phyloP scores from a whole-genome alignment of 2,329 filamentous ascomycete species.

The Exophiala bonariae region DNA sequence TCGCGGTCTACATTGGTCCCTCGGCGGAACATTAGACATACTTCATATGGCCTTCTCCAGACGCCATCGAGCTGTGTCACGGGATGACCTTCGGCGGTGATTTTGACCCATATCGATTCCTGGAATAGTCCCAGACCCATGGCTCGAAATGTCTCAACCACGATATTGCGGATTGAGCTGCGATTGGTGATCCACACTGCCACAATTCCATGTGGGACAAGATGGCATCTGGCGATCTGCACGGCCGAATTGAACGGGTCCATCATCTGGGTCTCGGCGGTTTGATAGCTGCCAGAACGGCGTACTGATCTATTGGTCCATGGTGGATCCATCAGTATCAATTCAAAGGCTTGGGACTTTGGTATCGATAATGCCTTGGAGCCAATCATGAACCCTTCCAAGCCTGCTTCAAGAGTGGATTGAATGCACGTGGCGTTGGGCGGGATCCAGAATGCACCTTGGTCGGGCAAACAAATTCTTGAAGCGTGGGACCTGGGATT shows the following conservation, averaged over 20 bases:
- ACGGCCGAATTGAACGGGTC: slow-evolving; percentile 36
- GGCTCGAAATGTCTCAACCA: slow-evolving; percentile 47
- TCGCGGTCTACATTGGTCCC: slow-evolving; percentile 9
- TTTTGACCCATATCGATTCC: slow-evolving; percentile 67
- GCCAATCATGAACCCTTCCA: slow-evolving; percentile 32
- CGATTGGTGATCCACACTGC: slow-evolving; percentile 66
- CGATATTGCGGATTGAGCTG: slow-evolving; percentile 47
- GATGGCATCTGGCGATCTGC: slow-evolving; percentile 46
- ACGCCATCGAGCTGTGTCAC: slow-evolving; percentile 52
- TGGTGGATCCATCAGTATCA: slow-evolving; percentile 63
- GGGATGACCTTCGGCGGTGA: slow-evolving; percentile 53
- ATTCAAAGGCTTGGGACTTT: slow-evolving; percentile 47
- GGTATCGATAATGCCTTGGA: slow-evolving; percentile 9
- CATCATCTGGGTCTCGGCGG: slow-evolving; percentile 29
- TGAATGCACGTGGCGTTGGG: slow-evolving; percentile 50
- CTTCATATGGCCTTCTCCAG: slow-evolving; percentile 64
- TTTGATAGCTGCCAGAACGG: slow-evolving; percentile 50
- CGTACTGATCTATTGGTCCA: slow-evolving; percentile 64
- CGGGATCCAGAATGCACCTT: slow-evolving; percentile 39
- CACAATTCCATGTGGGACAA: slow-evolving; percentile 44
- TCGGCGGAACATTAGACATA: slow-evolving; percentile 52
- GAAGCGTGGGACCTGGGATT: slow-evolving; percentile 4
- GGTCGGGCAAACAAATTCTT: slow-evolving; percentile 30
- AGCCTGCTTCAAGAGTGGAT: slow-evolving; percentile 35
- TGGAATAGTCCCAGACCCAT: slow-evolving; percentile 54